Evolutionary conservation across 768 basidiomycete species (phyloP), one percentile per base, ranked within the genome.

Genomic region (Leccinum obscurum): DNA sequence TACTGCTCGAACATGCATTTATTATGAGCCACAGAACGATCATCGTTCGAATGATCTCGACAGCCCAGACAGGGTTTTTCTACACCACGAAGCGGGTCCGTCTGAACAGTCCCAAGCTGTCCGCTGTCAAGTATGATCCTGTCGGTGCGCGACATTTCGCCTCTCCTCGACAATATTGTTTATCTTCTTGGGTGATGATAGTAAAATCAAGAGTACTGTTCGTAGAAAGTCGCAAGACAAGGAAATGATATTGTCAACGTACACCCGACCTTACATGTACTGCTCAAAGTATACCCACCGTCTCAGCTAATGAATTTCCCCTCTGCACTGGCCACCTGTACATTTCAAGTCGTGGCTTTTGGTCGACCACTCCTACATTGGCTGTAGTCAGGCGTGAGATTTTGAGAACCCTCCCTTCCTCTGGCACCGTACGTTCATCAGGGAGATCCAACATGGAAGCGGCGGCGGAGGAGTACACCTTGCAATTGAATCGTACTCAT

Each of bases 101-200:
- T 11, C 74, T 66, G 55, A 69, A 83, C 68, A 89, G 87, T 2
- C 86, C 91, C n/a, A 89, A 83, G 73, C 76, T 96, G 54, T 87
- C 91, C 8, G 88, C 91, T n/a, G 89, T 95, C 66, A 96, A 95
- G 74, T 95, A 95, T 72, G 94, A 96, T 69, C 92, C 93, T 1
- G 77, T 79, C 69, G 92, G 93, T 93, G 72, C 59, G 85, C 72
- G n/a, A 34, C 54, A 4, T 32, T 22, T 55, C 55, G 9, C 20
- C 20, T 32, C 55, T n/a, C 34, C 3, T 56, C 6, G 15, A 17
- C 22, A 9, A 6, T 26, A 0, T 10, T 37, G 17, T 22, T 66
- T 17, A 61, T 53, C 39, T 49, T 26, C 30, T 54, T 50, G 37
- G 15, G 35, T 3, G 13, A 11, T 58, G 10, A 13, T 57, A 92